Conservation (phyloP, 2,329 filamentous ascomycete genomes). For the Microsporum ferrugineum region DNA sequence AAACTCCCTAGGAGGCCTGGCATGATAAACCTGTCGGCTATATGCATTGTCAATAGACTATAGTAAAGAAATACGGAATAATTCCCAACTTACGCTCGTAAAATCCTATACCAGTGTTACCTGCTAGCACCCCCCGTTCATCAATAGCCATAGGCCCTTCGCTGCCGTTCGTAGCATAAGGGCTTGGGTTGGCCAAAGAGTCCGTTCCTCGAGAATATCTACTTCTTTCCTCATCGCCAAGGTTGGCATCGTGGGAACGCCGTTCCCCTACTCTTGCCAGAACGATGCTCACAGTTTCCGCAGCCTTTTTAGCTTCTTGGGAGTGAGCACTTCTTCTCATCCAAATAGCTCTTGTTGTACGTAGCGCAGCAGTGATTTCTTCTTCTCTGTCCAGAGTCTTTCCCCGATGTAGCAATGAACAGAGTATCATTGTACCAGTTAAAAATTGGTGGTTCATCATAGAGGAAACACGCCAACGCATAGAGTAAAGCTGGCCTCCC, state of each 20-base stretch:
- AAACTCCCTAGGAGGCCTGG: background rate
- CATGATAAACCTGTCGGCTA: background rate
- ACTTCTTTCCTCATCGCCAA: background rate
- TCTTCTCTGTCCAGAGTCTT: constrained; percentile 8
- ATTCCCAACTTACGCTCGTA: background rate
- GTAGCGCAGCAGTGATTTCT: constrained; percentile 14
- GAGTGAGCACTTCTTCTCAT: background rate
- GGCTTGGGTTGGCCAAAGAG: background rate
- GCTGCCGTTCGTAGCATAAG: background rate
- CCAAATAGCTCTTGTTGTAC: background rate
- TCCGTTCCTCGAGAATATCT: background rate
- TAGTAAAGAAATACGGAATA: background rate
- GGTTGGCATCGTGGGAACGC: background rate
- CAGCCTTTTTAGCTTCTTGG: background rate
- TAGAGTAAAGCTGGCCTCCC: constrained; percentile 41
- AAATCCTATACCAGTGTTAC: background rate
- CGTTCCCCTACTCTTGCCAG: background rate
- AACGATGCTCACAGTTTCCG: background rate
- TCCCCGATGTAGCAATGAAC: constrained; percentile 20
- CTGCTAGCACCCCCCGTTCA: background rate
- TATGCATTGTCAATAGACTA: background rate
- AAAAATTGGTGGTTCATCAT: constrained; percentile 50
- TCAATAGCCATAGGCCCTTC: background rate
- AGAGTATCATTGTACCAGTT: constrained; percentile 48
- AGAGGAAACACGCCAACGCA: constrained; percentile 47